phyloP scores from a whole-genome alignment of 1,139 yeast genomes.

The Lodderomyces jiufengensis region DNA sequence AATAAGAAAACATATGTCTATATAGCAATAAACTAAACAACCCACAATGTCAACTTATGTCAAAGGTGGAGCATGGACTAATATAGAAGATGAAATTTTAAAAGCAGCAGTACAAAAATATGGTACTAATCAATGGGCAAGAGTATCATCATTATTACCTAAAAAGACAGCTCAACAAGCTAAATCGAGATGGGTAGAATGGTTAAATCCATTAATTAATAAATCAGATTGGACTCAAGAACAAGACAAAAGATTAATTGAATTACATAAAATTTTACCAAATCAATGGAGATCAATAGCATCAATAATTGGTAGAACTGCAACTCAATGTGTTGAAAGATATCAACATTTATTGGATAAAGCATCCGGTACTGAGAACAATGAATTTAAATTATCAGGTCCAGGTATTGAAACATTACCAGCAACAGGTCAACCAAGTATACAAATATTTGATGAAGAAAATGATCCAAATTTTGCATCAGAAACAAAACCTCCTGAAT shows the following conservation, averaged over 20 bases:
- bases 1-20: too few relatives aligned
- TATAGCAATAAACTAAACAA: too few relatives aligned
- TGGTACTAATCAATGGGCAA: conserved; percentile 92
- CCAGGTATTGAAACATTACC: conserved; percentile 56
- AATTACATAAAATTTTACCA: conserved; percentile 69
- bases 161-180: conserved; percentile 90
- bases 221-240: conserved; percentile 67
- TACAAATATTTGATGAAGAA: conserved; percentile 25
- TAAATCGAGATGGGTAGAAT: conserved; percentile 90
- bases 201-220: conserved; percentile 71
- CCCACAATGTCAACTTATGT: conserved; percentile 62
- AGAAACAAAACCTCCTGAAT: conserved; percentile 81
- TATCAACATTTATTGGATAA: conserved; percentile 74
- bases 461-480: conserved; percentile 62
- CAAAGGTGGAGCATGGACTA: conserved; percentile 89
- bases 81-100: conserved; percentile 84
- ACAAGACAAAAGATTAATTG: conserved; percentile 72
- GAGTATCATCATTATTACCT: conserved; percentile 82
- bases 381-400: conserved; percentile 40
- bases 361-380: conserved; percentile 26
- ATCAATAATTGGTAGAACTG: conserved; percentile 76
- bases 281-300: conserved; percentile 95
- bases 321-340: conserved; percentile 84
- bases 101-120: conserved; percentile 91
- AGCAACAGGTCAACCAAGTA: conserved; percentile 33